Conservation (phyloP, 1,284 basidiomycete genomes). For the Agaricales sp. region DNA sequence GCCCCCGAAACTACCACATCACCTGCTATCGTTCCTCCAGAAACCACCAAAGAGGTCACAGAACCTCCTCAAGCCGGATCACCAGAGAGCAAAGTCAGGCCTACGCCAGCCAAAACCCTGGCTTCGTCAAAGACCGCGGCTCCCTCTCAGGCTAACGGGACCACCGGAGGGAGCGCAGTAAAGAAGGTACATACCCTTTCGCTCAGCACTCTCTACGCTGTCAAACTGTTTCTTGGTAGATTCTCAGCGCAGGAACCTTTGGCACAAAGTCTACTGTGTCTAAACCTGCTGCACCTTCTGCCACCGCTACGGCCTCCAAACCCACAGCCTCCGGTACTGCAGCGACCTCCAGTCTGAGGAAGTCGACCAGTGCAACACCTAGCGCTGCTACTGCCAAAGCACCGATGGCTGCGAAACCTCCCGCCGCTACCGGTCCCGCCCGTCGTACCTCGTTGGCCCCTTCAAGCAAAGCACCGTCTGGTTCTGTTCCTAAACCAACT, state of each 20-base stretch:
- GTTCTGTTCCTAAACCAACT: slow-evolving; percentile 23
- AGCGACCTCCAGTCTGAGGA: slow-evolving; percentile 34
- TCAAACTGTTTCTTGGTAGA: slow-evolving; percentile 30
- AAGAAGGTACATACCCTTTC: slow-evolving; percentile 45
- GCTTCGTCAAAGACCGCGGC: slow-evolving; percentile 15
- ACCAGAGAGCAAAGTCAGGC: not conserved
- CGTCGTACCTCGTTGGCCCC: slow-evolving; percentile 40
- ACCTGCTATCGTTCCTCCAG: not conserved
- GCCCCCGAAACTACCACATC: slow-evolving; percentile 10
- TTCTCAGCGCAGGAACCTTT: slow-evolving; percentile 59
- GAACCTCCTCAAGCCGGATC: slow-evolving; percentile 9
- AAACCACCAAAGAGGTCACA: slow-evolving; percentile 9
- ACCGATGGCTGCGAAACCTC: slow-evolving; percentile 25
- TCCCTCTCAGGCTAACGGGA: slow-evolving; percentile 26
- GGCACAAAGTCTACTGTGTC: slow-evolving; percentile 37
- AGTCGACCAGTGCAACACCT: slow-evolving; percentile 32
- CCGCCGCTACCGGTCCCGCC: slow-evolving; percentile 23
- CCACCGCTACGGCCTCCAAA: slow-evolving; percentile 19
- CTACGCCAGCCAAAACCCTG: not conserved
- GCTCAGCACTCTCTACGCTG: slow-evolving; percentile 11
- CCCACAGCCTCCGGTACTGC: slow-evolving; percentile 11
- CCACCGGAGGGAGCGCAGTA: slow-evolving; percentile 28
- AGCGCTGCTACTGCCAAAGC: slow-evolving; percentile 30
- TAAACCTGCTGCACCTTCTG: slow-evolving; percentile 17
- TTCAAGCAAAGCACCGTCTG: slow-evolving; percentile 23